Evolutionary conservation across 2,329 filamentous ascomycete genomes (phyloP).

Genomic region (Fusarium praegraminearum): DNA sequence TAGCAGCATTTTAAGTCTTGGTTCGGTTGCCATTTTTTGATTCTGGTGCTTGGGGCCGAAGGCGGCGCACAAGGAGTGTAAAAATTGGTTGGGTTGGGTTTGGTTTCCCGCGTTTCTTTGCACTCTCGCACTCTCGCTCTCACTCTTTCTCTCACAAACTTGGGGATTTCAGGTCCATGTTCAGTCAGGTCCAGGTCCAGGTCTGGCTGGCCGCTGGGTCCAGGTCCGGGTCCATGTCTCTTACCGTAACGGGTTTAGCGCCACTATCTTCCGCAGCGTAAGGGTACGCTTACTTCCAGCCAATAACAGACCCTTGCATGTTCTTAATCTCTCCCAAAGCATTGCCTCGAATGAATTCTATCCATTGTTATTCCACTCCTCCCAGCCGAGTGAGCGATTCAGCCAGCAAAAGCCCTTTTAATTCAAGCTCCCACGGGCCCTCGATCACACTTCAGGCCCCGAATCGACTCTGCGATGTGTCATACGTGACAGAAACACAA

Average conservation of each 20-base stretch:
- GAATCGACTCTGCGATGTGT: slow-evolving; percentile 5
- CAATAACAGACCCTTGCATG: slow-evolving; percentile 15
- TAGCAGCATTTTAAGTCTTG: slow-evolving; percentile 52
- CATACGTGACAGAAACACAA: slow-evolving; percentile 12
- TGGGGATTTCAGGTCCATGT: slow-evolving; percentile 29
- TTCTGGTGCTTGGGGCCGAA: slow-evolving; percentile 54
- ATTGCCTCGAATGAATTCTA: slow-evolving; percentile 26
- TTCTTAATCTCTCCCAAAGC: slow-evolving; percentile 22
- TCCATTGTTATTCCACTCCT: slow-evolving; percentile 35
- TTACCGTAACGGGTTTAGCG: slow-evolving; percentile 32
- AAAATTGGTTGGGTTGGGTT: slow-evolving; percentile 49
- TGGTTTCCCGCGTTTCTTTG: slow-evolving; percentile 45
- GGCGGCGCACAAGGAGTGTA: slow-evolving; percentile 54
- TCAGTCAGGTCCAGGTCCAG: slow-evolving; percentile 9
- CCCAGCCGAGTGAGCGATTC: slow-evolving; percentile 33
- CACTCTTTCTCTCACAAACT: slow-evolving; percentile 5
- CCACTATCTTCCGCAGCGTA: slow-evolving; percentile 21
- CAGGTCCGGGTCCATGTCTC: slow-evolving; percentile 24
- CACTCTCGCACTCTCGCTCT: slow-evolving; percentile 1
- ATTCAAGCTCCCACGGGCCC: slow-evolving; percentile 27
- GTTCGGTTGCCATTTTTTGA: slow-evolving; percentile 57
- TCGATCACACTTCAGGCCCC: slow-evolving; percentile 25
- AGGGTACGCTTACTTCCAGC: slow-evolving; percentile 15
- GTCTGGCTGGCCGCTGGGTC: neutral
- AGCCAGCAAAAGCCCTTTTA: slow-evolving; percentile 32